Base-by-base conservation (phyloP, 495 filamentous ascomycete genomes). In the Neurospora sp. region DNA sequence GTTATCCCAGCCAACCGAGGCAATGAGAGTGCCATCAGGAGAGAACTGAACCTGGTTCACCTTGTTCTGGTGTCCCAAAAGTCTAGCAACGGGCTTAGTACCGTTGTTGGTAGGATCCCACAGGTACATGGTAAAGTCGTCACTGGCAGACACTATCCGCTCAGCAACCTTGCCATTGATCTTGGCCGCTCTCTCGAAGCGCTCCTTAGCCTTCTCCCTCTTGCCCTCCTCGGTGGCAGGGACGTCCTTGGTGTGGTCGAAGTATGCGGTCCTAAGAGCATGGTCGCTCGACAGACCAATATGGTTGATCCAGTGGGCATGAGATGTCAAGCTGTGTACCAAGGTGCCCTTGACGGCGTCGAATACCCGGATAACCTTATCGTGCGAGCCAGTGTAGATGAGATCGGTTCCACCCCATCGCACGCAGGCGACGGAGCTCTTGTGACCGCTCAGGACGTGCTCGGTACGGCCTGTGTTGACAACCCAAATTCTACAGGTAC, bases 1-100 rank as follows among this genome's bases (percentile, higher is more conserved):
- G 81, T 98, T 98, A 81, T 99, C 96, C 82, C 94, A 99, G 38
- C 89, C 90, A 21, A 92, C 90, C 8, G 91, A 94, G 1, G 96
- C 96, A 77, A 99, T 96, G 71, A 93, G 85, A 2, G 88, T 85
- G 73, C 93, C 94, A 77, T 97, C 93, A 0, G 94, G 93, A 0
- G 94, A 97, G 84, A 98, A 98, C 8, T 91, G 92, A 19, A 98
- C 94, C 79, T 98, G 91, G 82, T 98, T 98, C 73, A 99, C 93
- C 77, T 93, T 92, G 80, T 98, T 98, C 79, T 97, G 94, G 79
- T 99, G 96, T 11, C 96, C 96, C 34, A 94, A 81, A 70, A 99
- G 86, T 38, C 96, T 88, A n/a, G 93, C 90, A 13, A 98, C 82
- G 7, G 95, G 94, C 79, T 98, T 98, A 21, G 84, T 92, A 15